Conservation (phyloP, 352 stramenopile genomes). For the Phytophthora ramorum region DNA sequence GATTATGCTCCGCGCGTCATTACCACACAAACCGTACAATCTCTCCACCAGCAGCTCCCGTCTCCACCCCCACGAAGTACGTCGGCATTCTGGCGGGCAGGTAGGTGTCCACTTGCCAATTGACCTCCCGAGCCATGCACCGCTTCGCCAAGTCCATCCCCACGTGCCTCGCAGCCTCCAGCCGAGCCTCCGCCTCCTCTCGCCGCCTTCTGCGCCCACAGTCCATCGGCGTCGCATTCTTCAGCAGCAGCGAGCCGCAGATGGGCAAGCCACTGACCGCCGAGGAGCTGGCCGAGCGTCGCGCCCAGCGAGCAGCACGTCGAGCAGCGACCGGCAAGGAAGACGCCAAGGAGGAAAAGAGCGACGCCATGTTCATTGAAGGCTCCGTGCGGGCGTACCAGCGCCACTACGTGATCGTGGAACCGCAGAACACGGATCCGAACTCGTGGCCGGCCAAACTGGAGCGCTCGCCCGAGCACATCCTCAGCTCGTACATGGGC, state of each 20-base stretch:
- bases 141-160: slow-evolving; percentile 20
- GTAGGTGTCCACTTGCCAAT: slow-evolving; percentile 17
- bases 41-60: slow-evolving; percentile 19
- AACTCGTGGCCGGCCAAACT: slow-evolving; percentile 73
- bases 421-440: slow-evolving; percentile 42
- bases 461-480: slow-evolving; percentile 66
- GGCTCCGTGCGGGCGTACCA: slow-evolving; percentile 60
- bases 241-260: slow-evolving; percentile 15
- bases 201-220: slow-evolving; percentile 7
- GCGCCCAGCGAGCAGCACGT: slow-evolving; percentile 34
- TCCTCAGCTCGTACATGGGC: slow-evolving; percentile 50
- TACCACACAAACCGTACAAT: background rate
- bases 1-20: slow-evolving; percentile 13
- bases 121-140: slow-evolving; percentile 17
- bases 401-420: slow-evolving; percentile 70
- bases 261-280: slow-evolving; percentile 39
- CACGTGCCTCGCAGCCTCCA: background rate
- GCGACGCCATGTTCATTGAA: slow-evolving; percentile 58
- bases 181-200: background rate
- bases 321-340: slow-evolving; percentile 13
- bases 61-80: slow-evolving; percentile 10
- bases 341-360: slow-evolving; percentile 10
- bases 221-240: slow-evolving; percentile 14
- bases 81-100: slow-evolving; percentile 4
- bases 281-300: slow-evolving; percentile 40